phyloP scores from a whole-genome alignment of 257 asterid genomes.

The Anisodus tanguticus region DNA sequence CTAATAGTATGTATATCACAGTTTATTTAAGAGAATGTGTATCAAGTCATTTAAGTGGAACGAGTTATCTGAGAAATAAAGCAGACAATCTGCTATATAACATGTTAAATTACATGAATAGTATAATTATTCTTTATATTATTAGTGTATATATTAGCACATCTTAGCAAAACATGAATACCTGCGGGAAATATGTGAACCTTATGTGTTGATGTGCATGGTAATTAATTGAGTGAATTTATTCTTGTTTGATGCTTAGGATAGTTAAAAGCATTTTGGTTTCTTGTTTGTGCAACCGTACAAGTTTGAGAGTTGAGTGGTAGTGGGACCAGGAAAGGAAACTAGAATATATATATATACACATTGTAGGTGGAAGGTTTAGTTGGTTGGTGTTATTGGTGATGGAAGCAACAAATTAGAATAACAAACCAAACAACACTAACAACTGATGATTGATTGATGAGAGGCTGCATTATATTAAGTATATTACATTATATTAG shows the following conservation, averaged over 20 bases:
- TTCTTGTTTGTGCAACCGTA: slow-evolving; percentile 51
- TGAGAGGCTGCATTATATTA: neutral
- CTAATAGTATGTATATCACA: no score
- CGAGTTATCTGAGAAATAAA: neutral
- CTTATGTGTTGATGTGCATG: slow-evolving; percentile 48
- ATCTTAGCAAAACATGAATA: neutral
- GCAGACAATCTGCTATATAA: neutral
- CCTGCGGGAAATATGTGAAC: slow-evolving; percentile 30
- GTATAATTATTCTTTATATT: neutral
- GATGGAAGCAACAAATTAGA: slow-evolving; percentile 39
- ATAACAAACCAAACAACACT: slow-evolving; percentile 35
- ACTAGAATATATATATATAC: slow-evolving; percentile 40
- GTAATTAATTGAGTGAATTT: slow-evolving; percentile 23
- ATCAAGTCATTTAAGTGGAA: neutral
- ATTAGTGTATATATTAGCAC: neutral
- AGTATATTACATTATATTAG: neutral
- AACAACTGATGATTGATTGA: slow-evolving; percentile 25
- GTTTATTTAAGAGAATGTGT: neutral
- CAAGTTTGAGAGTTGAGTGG: slow-evolving; percentile 66
- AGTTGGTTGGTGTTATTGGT: slow-evolving; percentile 37
- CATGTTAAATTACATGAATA: neutral
- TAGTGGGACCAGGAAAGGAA: slow-evolving; percentile 53
- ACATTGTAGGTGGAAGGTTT: slow-evolving; percentile 48
- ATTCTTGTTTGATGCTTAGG: slow-evolving; percentile 37
- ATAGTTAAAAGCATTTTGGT: slow-evolving; percentile 43